A percentile compares a stretch with the other conserved stretches of the same genome.
These are phyloP conservation scores for Hibiscus syriacus DNA, from an alignment of 345 rosid species.

Conservation along the genomic window DNA sequence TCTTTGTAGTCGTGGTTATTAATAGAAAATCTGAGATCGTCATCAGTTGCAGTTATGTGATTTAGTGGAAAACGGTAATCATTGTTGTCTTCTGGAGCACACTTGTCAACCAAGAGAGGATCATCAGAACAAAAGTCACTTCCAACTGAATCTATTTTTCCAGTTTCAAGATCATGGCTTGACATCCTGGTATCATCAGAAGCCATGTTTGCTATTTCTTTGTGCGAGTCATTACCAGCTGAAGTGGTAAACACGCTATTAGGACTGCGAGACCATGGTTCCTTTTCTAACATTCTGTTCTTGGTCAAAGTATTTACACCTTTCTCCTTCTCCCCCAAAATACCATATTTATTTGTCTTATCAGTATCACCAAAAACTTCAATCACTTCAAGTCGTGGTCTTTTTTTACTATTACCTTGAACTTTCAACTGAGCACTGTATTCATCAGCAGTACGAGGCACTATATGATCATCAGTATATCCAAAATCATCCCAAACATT, in stretches of 20 bases:
- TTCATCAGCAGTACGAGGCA: slow-evolving; percentile 43
- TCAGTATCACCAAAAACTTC: slow-evolving; percentile 26
- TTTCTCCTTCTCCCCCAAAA: too few relatives aligned
- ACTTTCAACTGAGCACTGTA: slow-evolving; percentile 27
- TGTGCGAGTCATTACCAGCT: slow-evolving; percentile 27
- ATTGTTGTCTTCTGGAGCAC: slow-evolving; percentile 27
- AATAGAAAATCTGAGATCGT: slow-evolving; percentile 47
- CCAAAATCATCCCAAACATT: slow-evolving; percentile 46
- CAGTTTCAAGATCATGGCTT: slow-evolving; percentile 33
- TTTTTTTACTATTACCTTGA: slow-evolving; percentile 31
- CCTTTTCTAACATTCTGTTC: too few relatives aligned
- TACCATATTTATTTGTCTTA: slow-evolving; percentile 20
- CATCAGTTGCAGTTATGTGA: slow-evolving; percentile 41
- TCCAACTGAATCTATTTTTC: slow-evolving; percentile 22
- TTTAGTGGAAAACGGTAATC: slow-evolving; percentile 41
- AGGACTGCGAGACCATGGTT: too few relatives aligned
- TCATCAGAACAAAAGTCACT: slow-evolving; percentile 32
- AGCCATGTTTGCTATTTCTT: slow-evolving; percentile 31
- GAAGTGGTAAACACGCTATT: slow-evolving; percentile 33
- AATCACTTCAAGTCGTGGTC: slow-evolving; percentile 36
- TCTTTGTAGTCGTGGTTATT: slow-evolving; percentile 49
- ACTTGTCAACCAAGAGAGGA: slow-evolving; percentile 35
- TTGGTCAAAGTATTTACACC: too few relatives aligned
- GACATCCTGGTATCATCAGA: slow-evolving; percentile 39
- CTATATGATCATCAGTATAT: slow-evolving; percentile 62